Evolutionary conservation across 164 flowering plant genomes (phyloP), one percentile per base, ranked within the genome.

Genomic region (Nymphaea colorata): DNA sequence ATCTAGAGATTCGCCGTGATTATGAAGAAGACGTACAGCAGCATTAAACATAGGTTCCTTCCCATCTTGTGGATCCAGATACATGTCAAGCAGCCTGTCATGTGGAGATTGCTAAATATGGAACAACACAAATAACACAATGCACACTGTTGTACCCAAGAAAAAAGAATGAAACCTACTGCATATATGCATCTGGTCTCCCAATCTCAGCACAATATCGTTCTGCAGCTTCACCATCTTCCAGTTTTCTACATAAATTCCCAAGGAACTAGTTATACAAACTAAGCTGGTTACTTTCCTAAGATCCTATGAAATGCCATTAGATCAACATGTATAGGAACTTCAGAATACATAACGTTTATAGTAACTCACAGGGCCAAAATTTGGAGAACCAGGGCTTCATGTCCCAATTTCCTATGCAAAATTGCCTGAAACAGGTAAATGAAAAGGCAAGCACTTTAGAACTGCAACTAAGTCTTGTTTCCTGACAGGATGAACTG

Each of bases 21-120:
- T 94, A 77, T 94, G 99, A 41, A 94, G 91, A 77, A 94, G 96
- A 64, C 94, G 94, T 76, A 90, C 96, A 55, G 99, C 99, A 72
- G 98, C 99, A 65, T 85, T 91, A 74, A 91, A 91, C 98, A 94
- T 88, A 43, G 99, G 98, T 71, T 87, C 89, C 79, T 88, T 94
- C 47, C 98, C 97, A 77, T 90, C 79, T 79, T 86, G 89, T 66
- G 98, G 97, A 77, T 92, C 87, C 90, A 94, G 76, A 82, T 94
- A 94, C 90, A 94, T 90, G 75, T 94, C 96, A 76, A 94, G 98
- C 76, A 94, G 73, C 84, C 98, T 91, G 80, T 66, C 12, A 44
- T 44, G 65, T 3, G 16, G 16, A 12, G 7, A 12, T 47, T 2
- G 55, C 55, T 47, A 12, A 47, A 0, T 12, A 15, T 45, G 43